phyloP scores from a whole-genome alignment of 2,329 filamentous ascomycete species.

The Nakataea oryzae region DNA sequence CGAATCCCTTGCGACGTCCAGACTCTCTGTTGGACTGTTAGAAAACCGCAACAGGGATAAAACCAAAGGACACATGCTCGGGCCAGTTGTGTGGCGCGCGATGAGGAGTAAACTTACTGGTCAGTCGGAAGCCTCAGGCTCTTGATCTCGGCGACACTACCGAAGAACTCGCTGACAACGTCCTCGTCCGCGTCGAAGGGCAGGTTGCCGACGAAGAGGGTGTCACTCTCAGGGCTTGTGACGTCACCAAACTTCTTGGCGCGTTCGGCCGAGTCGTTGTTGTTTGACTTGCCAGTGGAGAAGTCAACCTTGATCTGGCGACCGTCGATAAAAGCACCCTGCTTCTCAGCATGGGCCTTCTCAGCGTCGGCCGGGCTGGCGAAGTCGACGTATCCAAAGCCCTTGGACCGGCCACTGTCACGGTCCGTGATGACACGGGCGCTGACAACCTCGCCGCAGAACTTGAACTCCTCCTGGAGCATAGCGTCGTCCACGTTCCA shows the following conservation, averaged over 20 bases:
- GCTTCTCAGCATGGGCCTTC: constrained; percentile 28
- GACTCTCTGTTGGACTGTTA: constrained; percentile 45
- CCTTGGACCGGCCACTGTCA: constrained; percentile 72
- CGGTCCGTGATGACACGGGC: constrained; percentile 79
- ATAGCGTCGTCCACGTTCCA: constrained; percentile 84
- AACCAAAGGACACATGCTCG: neutral
- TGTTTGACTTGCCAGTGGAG: constrained; percentile 18
- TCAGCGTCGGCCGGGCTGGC: constrained; percentile 39
- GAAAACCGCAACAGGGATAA: neutral
- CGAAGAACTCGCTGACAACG: constrained; percentile 62
- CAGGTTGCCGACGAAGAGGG: constrained; percentile 86
- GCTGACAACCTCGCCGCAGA: constrained; percentile 60
- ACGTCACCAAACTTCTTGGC: constrained; percentile 67
- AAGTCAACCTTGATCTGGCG: constrained; percentile 28
- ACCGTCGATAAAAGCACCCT: constrained; percentile 22
- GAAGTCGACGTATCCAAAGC: constrained; percentile 92
- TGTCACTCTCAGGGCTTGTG: constrained; percentile 70
- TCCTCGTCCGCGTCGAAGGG: constrained; percentile 77
- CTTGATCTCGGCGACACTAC: constrained; percentile 57
- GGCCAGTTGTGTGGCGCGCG: neutral
- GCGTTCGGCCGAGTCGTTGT: constrained; percentile 45
- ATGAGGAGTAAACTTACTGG: constrained; percentile 33
- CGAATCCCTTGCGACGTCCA: constrained; percentile 83
- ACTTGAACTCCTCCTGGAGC: constrained; percentile 72
- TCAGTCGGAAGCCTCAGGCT: constrained; percentile 85